Percentiles rank a stretch among this genome's conserved stretches.
Evolutionary conservation across 1,284 basidiomycete species (phyloP).

Genomic region (Malassezia japonica): DNA sequence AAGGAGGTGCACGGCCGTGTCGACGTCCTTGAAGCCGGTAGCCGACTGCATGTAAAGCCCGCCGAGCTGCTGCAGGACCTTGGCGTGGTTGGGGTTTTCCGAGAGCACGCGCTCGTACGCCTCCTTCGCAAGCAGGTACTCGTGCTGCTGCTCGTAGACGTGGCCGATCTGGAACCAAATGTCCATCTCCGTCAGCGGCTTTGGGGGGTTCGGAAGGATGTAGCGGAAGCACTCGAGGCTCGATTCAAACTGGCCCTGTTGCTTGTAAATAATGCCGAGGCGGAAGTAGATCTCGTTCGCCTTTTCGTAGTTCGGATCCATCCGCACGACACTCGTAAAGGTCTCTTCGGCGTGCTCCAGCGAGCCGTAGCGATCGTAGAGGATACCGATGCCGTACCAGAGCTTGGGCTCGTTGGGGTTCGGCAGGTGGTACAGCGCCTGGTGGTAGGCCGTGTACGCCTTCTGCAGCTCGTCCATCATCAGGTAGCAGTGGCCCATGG

Average conservation of each 20-base stretch:
- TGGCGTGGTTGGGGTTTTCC: slow-evolving; percentile 88
- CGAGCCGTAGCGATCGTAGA: slow-evolving; percentile 96
- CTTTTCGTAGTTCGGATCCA: slow-evolving; percentile 98
- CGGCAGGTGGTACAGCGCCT: slow-evolving; percentile 86
- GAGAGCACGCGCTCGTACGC: slow-evolving; percentile 92
- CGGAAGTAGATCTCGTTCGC: slow-evolving; percentile 97
- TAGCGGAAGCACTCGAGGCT: slow-evolving; percentile 63
- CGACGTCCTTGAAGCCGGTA: slow-evolving; percentile 87
- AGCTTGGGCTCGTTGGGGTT: slow-evolving; percentile 98
- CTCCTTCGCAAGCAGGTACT: slow-evolving; percentile 82
- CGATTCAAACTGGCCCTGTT: slow-evolving; percentile 71
- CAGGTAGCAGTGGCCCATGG: slow-evolving; percentile 78
- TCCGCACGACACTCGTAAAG: slow-evolving; percentile 85
- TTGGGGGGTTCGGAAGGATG: slow-evolving; percentile 87
- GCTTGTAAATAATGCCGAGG: slow-evolving; percentile 97
- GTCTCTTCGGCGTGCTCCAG: slow-evolving; percentile 98
- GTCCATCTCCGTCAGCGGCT: slow-evolving; percentile 87
- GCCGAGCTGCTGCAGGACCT: slow-evolving; percentile 93
- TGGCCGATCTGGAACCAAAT: slow-evolving; percentile 99
- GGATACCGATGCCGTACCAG: slow-evolving; percentile 98
- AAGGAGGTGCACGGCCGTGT: slow-evolving; percentile 81
- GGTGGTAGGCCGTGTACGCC: slow-evolving; percentile 96
- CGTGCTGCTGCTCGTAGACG: slow-evolving; percentile 91
- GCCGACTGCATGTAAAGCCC: slow-evolving; percentile 94
- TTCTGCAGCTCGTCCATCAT: slow-evolving; percentile 99